Evolutionary conservation across 2,329 filamentous ascomycete species (phyloP), one percentile per base, ranked within the genome.

Genomic region (Fusarium aywerte): DNA sequence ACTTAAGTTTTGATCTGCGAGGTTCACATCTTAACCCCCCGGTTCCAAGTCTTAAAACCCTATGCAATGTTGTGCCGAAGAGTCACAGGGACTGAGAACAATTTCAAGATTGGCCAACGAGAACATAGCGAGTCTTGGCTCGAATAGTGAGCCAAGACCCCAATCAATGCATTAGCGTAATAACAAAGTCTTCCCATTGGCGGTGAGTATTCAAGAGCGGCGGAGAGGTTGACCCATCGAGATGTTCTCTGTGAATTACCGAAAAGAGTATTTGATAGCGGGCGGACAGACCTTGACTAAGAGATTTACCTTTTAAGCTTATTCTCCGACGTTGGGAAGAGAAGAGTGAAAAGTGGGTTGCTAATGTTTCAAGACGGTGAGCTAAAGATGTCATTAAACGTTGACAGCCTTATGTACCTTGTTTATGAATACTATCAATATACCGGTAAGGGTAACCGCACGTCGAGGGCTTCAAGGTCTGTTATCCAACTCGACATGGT

Each of bases 131-230:
- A 53, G 33, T 43, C 31, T 60, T 36, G 27, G 32, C 25, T 47
- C 11, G 20, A 62, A 36, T 36, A 47, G 58, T 42, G 49, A 62
- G 31, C 40, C 35, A 48, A 62, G 57, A 39, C 54, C 44, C n/a
- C 44, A 33, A 23, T 43, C 44, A 33, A 23, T 43, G 13, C 35
- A 62, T 54, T 62, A 55, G 58, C 29, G 58, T 13, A 6, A 1
- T 9, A 2, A 2, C 7, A 8, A 25, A 20, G n/a, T 10, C 4
- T n/a, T 27, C 12, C 20, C 21, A 47, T 47, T 62, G 57, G 57
- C 20, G 21, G 21, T 9, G 4, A 4, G 13, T 40, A 20, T 15
- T 21, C 16, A 12, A 8, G 29, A 15, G 7, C 13, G 20, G 11
- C 10, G 21, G 9, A 15, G 23, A 9, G 11, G 29, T 7, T 13